Base-by-base conservation (phyloP, 192 early-diverging fungal genomes). In the Globomyces pollinis-pini region DNA sequence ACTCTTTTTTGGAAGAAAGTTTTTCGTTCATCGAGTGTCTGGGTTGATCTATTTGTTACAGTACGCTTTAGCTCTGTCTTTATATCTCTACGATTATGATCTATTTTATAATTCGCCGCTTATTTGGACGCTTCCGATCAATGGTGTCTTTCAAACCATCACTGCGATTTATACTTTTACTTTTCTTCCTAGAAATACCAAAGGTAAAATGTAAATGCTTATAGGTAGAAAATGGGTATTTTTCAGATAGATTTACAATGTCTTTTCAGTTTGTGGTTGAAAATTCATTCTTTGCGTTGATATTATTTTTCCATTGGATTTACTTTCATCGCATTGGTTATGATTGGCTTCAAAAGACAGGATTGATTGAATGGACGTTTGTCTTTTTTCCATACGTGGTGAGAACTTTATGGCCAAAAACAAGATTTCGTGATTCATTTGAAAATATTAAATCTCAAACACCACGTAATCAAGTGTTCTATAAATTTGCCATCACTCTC, bases 281-380 rank as follows among this genome's bases (percentile, higher is more conserved):
- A 50, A 65, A 65, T 63, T 66, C 62, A 16, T 65, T 65, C 52
- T 65, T 55, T 63, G 64, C 64, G n/a, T 21, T 65, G 18, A 65
- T 65, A 8, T 66, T 66, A 30, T 32, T 65, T 18, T 65, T 23
- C 26, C 64, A 65, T 34, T 65, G 63, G 61, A 12, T 65, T 13
- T 65, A 65, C 52, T 66, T 38, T 28, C 32, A 65, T 26, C 30
- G 67, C 34, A 11, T 52, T 15, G 67, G 67, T 57, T 33, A 32
- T 18, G 60, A 66, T 21, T 20, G 60, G 31, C 52, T 65, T 51
- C 13, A 47, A 24, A 26, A 41, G 21, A 35, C 64, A 20, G 35
- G 64, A n/a, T 11, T 64, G 29, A 12, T 61, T 29, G 64, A 65
- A 43, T 31, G 39, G 23, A 24, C 44, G 18, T 65, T 64, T 61